Base-by-base conservation (phyloP, 805 yeast genomes). In the Teunomyces cretensis region DNA sequence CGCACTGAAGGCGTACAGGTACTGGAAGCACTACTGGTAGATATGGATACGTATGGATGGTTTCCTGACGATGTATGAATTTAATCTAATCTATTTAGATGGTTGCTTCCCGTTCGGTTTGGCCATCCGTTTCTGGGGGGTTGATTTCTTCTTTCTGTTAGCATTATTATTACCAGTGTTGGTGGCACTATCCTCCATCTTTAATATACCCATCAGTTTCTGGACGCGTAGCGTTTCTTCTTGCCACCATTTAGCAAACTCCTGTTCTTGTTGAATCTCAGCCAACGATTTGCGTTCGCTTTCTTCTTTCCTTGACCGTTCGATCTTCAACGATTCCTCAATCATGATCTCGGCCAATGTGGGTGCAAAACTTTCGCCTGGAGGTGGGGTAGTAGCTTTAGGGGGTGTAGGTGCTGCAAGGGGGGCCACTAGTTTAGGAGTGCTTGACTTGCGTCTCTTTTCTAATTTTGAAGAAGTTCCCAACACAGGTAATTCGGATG, bases 191-290 rank as follows among this genome's bases (percentile, higher is more conserved):
- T 15, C 32, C 26, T 43, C 24, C 30, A 24, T 30, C 15, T 24
- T 22, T 39, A 31, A 30, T 28, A 26, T 19, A 14, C 41, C 49
- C 63, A 67, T 56, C 49, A 61, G 65, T 40, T 55, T 58, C 58
- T 85, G 92, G 6, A 84, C 85, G 42, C 76, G 71, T n/a, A 72
- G 71, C 44, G 88, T 75, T 57, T 90, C 96, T 51, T 79, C 81
- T 30, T 79, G 85, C 91, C 96, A 90, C 97, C 97, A 90, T 48
- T 69, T 76, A 24, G 84, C 90, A 68, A 90, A 90, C 57, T 84
- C 89, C 56, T 87, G 88, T 51, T 90, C 96, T 52, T 83, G 84
- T 57, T 83, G 84, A 38, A 86, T 77, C 46, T 90, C 96, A 38
- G 79, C 82, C 35, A 87, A 62, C 1, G 87, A 72, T 44, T 72